Base-by-base conservation (phyloP, 371 early-diverging fungal species). In the Saksenaea vasiformis region DNA sequence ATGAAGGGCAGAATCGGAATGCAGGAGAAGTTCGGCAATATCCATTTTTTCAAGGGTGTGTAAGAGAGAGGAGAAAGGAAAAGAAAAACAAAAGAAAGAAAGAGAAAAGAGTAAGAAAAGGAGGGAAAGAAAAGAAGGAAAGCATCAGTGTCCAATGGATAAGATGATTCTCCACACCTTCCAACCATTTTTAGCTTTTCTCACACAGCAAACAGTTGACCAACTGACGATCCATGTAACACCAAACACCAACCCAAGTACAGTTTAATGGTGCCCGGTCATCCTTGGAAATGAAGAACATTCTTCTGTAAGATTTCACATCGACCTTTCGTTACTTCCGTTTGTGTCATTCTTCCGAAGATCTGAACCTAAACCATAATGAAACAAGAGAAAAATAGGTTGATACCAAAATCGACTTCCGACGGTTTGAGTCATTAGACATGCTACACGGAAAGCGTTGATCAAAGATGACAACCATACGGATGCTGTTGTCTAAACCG, bases 11-110 rank as follows among this genome's bases (percentile, higher is more conserved):
- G 66, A 53, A 10, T 58, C 54, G 22, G 59, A 41, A 15, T 56
- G 28, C 8, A 37, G 44, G 8, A 71, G 22, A 41, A 71, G 26
- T 34, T 71, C 64, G 11, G 66, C 60, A 27, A 71, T 60, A 10
- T 71, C 67, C 71, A 71, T 71, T 8, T 13, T 51, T 19, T 26
- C n/a, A 17, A 11, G 15, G 41, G 28, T 36, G 24, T 51, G 10
- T 41, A 14, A 13, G 14, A 31, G 34, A 59, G 27, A 54, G 19
- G n/a, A 10, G 60, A 2, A 61, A 37, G 37, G 36, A 26, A 37
- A 41, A 28, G 8, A 36, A 37, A 11, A 51, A 34, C 15, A 14
- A 60, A n/a, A 38, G 11, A 47, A 26, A 53, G 17, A 47, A 38
- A 56, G 37, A 61, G 51, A 62, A 41, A 43, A 62, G 36, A 63